Conservation (phyloP, 1,284 basidiomycete species). For the Lignosus rhinocerotis region DNA sequence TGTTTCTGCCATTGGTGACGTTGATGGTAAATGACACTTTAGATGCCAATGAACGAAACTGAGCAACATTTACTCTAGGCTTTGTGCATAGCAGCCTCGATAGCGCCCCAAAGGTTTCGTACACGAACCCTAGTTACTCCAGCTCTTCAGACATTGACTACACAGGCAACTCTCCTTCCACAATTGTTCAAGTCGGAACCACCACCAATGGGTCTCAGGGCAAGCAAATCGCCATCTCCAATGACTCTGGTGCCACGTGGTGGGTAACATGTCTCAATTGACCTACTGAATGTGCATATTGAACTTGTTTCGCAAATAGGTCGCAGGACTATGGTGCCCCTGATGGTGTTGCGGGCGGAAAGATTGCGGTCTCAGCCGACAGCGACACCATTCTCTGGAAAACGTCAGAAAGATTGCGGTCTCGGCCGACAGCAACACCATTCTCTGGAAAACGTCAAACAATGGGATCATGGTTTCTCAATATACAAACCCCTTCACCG, state of each 20-base stretch:
- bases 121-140: constrained; percentile 52
- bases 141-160: constrained; percentile 57
- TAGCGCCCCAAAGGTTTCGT: constrained; percentile 42
- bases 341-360: constrained; percentile 50
- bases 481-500: constrained; percentile 47
- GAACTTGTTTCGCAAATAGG: constrained; percentile 25
- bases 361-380: constrained; percentile 59
- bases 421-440: constrained; percentile 56
- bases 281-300: not conserved
- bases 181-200: constrained; percentile 52
- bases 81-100: constrained; percentile 50
- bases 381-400: constrained; percentile 61
- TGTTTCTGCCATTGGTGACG: constrained; percentile 60
- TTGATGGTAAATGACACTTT: constrained; percentile 41
- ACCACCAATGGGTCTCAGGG: constrained; percentile 37
- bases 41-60: not conserved
- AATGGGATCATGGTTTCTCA: constrained; percentile 55
- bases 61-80: constrained; percentile 17
- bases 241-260: constrained; percentile 56
- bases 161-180: constrained; percentile 54
- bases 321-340: constrained; percentile 53
- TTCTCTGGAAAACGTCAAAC: constrained; percentile 55
- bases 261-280: constrained; percentile 12
- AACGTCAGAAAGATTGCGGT: constrained; percentile 50
- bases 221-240: constrained; percentile 58